Percentiles rank a stretch among this genome's conserved stretches.
phyloP scores from a whole-genome alignment of 805 yeast species.

The Sugiyamaella marilandica region DNA sequence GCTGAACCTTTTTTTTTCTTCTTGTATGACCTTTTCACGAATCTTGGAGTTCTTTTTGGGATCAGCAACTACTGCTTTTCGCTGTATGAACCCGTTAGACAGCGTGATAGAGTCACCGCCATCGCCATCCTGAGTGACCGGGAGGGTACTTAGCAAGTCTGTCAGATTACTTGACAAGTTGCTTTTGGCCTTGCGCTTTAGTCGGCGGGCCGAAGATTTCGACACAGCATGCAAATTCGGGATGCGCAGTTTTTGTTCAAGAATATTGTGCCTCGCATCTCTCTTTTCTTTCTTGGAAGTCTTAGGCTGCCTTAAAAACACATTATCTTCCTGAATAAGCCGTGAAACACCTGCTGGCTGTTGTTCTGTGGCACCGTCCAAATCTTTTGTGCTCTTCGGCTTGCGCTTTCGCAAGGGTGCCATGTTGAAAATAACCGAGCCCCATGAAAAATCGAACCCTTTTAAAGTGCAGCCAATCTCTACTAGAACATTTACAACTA shows the following conservation, averaged over 20 bases:
- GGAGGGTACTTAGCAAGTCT: constrained; percentile 19
- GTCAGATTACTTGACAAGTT: constrained; percentile 16
- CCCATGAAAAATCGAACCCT: constrained; percentile 1
- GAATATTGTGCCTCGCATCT: constrained; percentile 15
- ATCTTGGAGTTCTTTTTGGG: constrained; percentile 19
- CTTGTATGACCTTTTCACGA: constrained; percentile 21
- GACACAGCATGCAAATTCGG: constrained; percentile 14
- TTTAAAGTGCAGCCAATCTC: background rate
- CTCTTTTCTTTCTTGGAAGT: constrained; percentile 23
- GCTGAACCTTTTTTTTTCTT: constrained; percentile 23
- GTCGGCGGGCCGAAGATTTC: constrained; percentile 21
- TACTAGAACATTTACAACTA: too few species aligned
- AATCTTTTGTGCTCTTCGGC: background rate
- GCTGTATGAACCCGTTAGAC: constrained; percentile 12
- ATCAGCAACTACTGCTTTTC: constrained; percentile 6
- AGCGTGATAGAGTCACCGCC: background rate
- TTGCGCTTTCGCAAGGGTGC: background rate
- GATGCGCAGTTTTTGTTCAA: constrained; percentile 10
- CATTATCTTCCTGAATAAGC: constrained; percentile 9
- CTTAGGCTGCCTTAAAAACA: constrained; percentile 17
- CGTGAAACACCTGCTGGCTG: background rate
- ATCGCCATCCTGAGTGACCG: constrained; percentile 9
- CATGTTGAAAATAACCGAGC: background rate
- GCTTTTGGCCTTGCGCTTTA: constrained; percentile 19
- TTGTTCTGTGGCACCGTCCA: background rate